phyloP scores from a whole-genome alignment of 148 eudicot species.

The Oxyria digyna region DNA sequence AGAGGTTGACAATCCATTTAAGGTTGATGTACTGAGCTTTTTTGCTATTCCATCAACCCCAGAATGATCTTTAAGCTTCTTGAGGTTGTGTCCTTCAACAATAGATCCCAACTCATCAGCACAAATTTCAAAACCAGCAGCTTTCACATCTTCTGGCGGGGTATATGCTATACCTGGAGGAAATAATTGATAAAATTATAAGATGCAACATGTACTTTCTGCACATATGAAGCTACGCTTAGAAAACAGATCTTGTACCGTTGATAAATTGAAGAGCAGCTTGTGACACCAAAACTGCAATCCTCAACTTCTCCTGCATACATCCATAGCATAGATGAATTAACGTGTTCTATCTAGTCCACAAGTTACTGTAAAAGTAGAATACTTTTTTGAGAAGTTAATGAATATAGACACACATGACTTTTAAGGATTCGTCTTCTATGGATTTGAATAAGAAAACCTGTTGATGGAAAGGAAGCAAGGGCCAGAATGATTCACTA shows the following conservation, averaged over 20 bases:
- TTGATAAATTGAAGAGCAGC: constrained; percentile 82
- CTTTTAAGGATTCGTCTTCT: too few relatives aligned
- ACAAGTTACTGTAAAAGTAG: too few relatives aligned
- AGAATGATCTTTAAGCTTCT: constrained; percentile 59
- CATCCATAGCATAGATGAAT: background rate
- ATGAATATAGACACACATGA: too few relatives aligned
- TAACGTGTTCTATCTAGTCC: too few relatives aligned
- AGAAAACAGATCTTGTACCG: constrained; percentile 23
- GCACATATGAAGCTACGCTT: background rate
- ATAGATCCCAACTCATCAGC: constrained; percentile 79
- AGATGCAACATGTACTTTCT: constrained; percentile 5
- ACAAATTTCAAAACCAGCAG: constrained; percentile 64
- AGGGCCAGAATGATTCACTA: too few relatives aligned
- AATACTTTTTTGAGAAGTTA: too few relatives aligned
- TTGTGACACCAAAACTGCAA: constrained; percentile 78
- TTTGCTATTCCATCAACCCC: constrained; percentile 56
- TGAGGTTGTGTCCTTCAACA: constrained; percentile 55
- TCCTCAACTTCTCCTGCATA: constrained; percentile 67
- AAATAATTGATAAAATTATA: constrained; percentile 1
- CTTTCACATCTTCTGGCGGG: constrained; percentile 59
- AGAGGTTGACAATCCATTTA: constrained; percentile 40
- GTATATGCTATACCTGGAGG: constrained; percentile 54
- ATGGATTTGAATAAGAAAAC: too few relatives aligned
- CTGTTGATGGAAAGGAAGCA: too few relatives aligned
- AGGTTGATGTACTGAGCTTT: constrained; percentile 44